phyloP scores from a whole-genome alignment of 106 monocot species.

The Dioscorea alata region DNA sequence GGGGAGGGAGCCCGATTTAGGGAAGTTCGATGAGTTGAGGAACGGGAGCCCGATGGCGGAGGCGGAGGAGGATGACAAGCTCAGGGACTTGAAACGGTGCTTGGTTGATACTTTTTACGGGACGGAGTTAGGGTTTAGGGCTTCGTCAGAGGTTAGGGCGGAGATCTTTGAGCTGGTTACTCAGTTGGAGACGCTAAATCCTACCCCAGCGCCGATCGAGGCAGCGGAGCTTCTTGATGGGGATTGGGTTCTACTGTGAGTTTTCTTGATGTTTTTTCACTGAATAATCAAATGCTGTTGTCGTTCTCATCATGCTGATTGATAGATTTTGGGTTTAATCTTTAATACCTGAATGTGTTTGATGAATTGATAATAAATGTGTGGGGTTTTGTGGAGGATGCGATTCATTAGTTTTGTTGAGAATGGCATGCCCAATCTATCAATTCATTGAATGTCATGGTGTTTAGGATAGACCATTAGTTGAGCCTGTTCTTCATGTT shows the following conservation, averaged over 20 bases:
- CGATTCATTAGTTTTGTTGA: no score
- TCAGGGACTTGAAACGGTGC: constrained; percentile 44
- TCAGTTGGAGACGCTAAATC: constrained; percentile 56
- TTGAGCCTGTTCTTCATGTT: no score
- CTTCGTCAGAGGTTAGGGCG: constrained; percentile 35
- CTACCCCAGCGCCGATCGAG: constrained; percentile 43
- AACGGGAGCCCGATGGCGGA: background rate
- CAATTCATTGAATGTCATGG: no score
- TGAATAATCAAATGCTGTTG: no score
- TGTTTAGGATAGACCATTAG: no score
- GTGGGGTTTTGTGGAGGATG: no score
- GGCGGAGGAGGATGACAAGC: constrained; percentile 11
- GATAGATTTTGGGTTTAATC: no score
- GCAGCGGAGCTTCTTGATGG: constrained; percentile 41
- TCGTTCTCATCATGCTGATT: no score
- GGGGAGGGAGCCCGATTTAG: constrained; percentile 11
- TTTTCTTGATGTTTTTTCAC: background rate
- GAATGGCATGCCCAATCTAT: no score
- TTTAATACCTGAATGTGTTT: no score
- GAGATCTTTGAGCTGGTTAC: constrained; percentile 56
- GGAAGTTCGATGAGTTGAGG: background rate
- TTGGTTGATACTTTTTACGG: constrained; percentile 54
- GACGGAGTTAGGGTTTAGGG: constrained; percentile 43
- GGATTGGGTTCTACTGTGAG: constrained; percentile 68
- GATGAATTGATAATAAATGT: no score